These are phyloP conservation scores for Rheum nobile DNA, from an alignment of 148 eudicot genomes.

Conservation along the genomic window DNA sequence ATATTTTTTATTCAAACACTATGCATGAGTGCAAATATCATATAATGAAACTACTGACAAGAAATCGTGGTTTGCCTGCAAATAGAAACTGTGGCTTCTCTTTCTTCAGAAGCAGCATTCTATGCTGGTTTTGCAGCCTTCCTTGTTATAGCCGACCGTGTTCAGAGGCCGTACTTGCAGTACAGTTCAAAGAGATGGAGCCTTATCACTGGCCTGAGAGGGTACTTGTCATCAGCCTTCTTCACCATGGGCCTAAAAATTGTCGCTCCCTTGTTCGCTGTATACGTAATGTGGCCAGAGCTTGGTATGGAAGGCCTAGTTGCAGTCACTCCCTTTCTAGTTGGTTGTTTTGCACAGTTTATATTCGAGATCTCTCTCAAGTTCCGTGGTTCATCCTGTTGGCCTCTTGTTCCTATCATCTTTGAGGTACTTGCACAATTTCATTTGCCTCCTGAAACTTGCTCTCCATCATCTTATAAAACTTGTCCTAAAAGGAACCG, in stretches of 20 bases:
- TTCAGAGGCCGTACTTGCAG: constrained; percentile 72
- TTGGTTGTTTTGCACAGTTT: constrained; percentile 57
- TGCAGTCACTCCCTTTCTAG: constrained; percentile 55
- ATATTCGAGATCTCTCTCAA: constrained; percentile 36
- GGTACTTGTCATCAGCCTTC: constrained; percentile 37
- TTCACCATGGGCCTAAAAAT: constrained; percentile 64
- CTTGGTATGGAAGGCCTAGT: constrained; percentile 50
- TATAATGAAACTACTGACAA: background rate
- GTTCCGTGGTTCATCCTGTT: constrained; percentile 48
- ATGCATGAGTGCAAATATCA: background rate
- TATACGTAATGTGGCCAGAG: constrained; percentile 54
- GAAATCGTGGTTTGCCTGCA: background rate
- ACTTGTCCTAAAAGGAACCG: background rate
- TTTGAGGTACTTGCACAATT: constrained; percentile 49
- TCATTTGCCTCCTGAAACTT: background rate
- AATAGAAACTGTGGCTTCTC: constrained; percentile 51
- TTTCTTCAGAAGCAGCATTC: constrained; percentile 52
- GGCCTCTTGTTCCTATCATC: constrained; percentile 81
- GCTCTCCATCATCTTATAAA: background rate
- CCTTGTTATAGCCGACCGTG: constrained; percentile 40
- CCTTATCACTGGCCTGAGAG: constrained; percentile 77
- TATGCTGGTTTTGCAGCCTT: constrained; percentile 56
- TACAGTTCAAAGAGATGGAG: constrained; percentile 69
- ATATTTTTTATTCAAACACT: background rate
- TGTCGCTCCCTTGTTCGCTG: constrained; percentile 47